Percentiles rank a stretch among this genome's conserved stretches.
Conservation (phyloP, 352 stramenopile genomes). For the Paralagenidium karlingii region DNA sequence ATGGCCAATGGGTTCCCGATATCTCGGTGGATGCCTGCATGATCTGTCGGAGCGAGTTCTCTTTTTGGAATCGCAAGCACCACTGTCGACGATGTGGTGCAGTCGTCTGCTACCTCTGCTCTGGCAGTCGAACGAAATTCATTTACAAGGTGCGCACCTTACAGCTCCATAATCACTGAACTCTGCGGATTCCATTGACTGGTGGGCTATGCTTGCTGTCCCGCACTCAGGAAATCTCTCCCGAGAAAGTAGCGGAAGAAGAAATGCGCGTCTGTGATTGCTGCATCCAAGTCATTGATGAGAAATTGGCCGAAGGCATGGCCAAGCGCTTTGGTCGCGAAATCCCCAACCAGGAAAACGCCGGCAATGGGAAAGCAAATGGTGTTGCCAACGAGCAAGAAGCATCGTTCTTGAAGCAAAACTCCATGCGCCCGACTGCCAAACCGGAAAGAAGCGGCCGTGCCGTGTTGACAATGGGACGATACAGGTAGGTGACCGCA, state of each 20-base stretch:
- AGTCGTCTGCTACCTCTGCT: slow-evolving; percentile 71
- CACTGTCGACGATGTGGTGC: slow-evolving; percentile 81
- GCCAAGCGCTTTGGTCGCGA: slow-evolving; percentile 58
- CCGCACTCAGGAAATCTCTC: slow-evolving; percentile 57
- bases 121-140: slow-evolving; percentile 64
- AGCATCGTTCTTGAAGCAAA: too few relatives aligned
- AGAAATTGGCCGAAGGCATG: slow-evolving; percentile 66
- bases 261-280: slow-evolving; percentile 66
- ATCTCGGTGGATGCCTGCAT: slow-evolving; percentile 69
- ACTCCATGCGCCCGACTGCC: not conserved
- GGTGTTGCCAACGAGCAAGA: slow-evolving; percentile 1
- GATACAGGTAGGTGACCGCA: slow-evolving; percentile 44
- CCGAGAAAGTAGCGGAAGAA: slow-evolving; percentile 41
- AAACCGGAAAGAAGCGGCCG: slow-evolving; percentile 19
- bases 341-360: not conserved
- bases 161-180: not conserved
- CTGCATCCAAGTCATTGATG: slow-evolving; percentile 76
- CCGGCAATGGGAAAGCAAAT: not conserved
- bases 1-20: slow-evolving; percentile 78
- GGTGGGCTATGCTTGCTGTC: too few relatives aligned
- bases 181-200: not conserved
- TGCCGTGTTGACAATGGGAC: slow-evolving; percentile 63
- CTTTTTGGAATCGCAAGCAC: slow-evolving; percentile 79
- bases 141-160: slow-evolving; percentile 57
- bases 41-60: slow-evolving; percentile 73